Evolutionary conservation across 345 rosid species (phyloP).

Genomic region (Streptanthus diversifolius): DNA sequence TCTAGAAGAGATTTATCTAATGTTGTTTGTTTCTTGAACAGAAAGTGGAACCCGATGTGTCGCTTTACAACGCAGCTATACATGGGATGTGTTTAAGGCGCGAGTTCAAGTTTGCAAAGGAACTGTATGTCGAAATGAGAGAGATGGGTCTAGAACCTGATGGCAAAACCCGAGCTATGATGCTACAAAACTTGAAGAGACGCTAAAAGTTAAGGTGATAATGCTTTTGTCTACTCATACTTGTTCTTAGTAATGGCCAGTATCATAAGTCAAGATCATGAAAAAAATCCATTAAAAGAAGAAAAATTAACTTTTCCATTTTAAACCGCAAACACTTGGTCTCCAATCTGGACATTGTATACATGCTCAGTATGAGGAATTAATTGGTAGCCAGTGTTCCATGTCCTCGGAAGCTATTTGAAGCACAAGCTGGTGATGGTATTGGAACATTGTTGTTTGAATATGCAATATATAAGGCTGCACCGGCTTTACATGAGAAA

Average conservation of each 20-base stretch:
- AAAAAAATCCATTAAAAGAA: neutral
- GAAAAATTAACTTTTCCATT: neutral
- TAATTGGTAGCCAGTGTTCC: neutral
- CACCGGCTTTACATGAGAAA: neutral
- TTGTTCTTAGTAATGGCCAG: neutral
- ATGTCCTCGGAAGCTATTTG: neutral
- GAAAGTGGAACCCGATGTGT: slow-evolving; percentile 56
- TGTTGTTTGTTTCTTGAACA: slow-evolving; percentile 19
- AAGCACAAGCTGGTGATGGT: neutral
- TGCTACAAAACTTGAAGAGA: slow-evolving; percentile 60
- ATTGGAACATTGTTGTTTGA: neutral
- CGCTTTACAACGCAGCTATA: slow-evolving; percentile 60
- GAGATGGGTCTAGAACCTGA: slow-evolving; percentile 56
- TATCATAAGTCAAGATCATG: neutral
- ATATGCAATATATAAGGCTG: neutral
- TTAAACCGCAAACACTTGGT: neutral
- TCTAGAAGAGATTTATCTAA: neutral
- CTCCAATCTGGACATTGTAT: neutral
- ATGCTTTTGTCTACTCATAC: neutral
- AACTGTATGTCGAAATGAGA: slow-evolving; percentile 55
- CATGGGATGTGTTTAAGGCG: slow-evolving; percentile 74
- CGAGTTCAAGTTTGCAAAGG: slow-evolving; percentile 56
- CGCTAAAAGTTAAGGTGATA: neutral
- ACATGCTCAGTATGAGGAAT: neutral
- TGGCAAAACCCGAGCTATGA: slow-evolving; percentile 67